phyloP scores from a whole-genome alignment of 108 stramenopile genomes.

The Cyclotella cryptica region DNA sequence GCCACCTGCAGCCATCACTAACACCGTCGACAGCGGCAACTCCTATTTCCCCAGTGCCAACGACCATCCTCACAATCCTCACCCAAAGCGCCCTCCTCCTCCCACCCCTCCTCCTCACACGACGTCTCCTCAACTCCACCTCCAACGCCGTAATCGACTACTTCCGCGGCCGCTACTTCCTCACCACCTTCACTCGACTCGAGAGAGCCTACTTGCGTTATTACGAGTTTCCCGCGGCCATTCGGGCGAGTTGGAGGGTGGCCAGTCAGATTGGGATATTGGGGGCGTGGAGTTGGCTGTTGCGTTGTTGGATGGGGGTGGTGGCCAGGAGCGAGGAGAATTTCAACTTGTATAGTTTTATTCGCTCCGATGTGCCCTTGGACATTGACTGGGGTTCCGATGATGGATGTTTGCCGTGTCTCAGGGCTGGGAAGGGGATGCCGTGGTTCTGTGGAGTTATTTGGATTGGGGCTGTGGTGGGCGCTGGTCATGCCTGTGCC shows the following conservation, averaged over 20 bases:
- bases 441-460: constrained; percentile 66
- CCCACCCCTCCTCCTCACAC: constrained; percentile 45
- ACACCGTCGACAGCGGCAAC: too few relatives aligned
- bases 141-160: constrained; percentile 57
- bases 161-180: constrained; percentile 65
- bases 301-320: constrained; percentile 51
- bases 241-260: constrained; percentile 53
- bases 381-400: constrained; percentile 1
- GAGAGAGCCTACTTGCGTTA: constrained; percentile 56
- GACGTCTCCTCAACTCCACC: constrained; percentile 45
- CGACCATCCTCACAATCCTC: neutral
- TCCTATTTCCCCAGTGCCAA: neutral
- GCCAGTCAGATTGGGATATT: constrained; percentile 59
- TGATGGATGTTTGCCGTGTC: constrained; percentile 40
- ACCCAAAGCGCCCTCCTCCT: constrained; percentile 28
- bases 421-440: constrained; percentile 33
- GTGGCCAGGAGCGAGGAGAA: constrained; percentile 22
- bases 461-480: constrained; percentile 69
- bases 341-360: constrained; percentile 7
- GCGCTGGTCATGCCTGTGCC: constrained; percentile 60
- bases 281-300: constrained; percentile 35
- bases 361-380: constrained; percentile 1
- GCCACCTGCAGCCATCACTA: too few relatives aligned
- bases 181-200: constrained; percentile 61
- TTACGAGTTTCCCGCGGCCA: constrained; percentile 67